Conservation (phyloP, 2,329 filamentous ascomycete species). For the Sporothrix humicola region DNA sequence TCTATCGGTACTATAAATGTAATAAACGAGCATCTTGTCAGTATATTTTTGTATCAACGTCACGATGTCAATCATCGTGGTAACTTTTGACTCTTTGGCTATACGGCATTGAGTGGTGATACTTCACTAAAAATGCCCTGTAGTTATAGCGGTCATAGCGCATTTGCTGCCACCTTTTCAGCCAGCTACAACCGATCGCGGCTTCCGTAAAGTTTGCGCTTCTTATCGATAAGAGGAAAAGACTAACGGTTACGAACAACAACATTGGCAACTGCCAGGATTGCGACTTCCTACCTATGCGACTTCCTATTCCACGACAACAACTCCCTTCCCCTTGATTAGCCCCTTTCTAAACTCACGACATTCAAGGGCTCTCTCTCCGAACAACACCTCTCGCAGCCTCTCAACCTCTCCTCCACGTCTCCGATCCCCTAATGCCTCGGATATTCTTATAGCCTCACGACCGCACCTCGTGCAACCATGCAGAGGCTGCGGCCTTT, state of each 20-base stretch:
- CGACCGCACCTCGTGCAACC: conserved; percentile 18
- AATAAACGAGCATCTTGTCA: not conserved
- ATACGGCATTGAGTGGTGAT: not conserved
- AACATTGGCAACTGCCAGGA: not conserved
- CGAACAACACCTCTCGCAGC: not conserved
- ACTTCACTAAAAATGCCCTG: not conserved
- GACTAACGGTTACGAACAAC: conserved; percentile 1
- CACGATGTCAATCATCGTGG: not conserved
- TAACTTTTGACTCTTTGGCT: not conserved
- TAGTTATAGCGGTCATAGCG: not conserved
- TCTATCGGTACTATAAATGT: not conserved
- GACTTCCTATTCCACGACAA: not conserved
- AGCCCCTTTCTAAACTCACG: not conserved
- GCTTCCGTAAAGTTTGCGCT: not conserved
- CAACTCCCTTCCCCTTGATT: not conserved
- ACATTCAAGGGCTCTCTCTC: not conserved
- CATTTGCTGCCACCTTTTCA: not conserved
- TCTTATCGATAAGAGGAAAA: conserved; percentile 33
- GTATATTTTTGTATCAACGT: not conserved
- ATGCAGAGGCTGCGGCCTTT: conserved; percentile 13
- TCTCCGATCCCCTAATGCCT: conserved; percentile 29
- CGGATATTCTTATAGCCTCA: conserved; percentile 17
- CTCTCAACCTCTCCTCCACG: not conserved
- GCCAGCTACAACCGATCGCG: not conserved
- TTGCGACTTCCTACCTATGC: not conserved